Evolutionary conservation across 2,329 filamentous ascomycete genomes (phyloP), one percentile per base, ranked within the genome.

Genomic region (Nigrospora osmanthi): DNA sequence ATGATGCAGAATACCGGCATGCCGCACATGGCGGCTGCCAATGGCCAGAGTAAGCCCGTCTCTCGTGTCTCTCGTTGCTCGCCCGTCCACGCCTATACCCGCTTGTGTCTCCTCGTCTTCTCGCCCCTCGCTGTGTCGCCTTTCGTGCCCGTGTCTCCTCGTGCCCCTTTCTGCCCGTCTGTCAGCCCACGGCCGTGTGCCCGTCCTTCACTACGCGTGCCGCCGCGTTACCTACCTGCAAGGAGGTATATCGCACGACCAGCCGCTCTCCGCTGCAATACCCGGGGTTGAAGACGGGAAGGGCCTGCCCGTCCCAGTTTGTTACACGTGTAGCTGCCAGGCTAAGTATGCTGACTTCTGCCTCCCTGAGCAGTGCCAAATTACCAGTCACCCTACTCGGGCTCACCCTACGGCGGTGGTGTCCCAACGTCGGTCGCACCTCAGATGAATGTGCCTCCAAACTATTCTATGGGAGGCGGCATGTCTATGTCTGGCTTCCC

Each of bases 1-100:
- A 81, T 83, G 77, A 81, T 83, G 78, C 78, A 76, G 65, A 79
- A 73, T 59, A 63, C 75, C 54, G 72, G 66, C 58, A 78, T 80
- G 75, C 71, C 70, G 51, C 75, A 76, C 59, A 79, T 80, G 74
- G 67, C 68, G 52, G 56, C 51, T 41, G 64, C 72, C 51, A 80
- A 79, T 68, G 75, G 76, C 43, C 76, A 80, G 60, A 78, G 76
- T 80, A 67, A 72, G 76, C 70, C 37, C n/a, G 50, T 48, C 48
- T 52, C 54, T 50, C 49, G 52, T 49, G 28, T 37, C 47, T 48
- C 47, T 42, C 47, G 43, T 49, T 41, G 46, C 43, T 48, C 23
- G 48, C 48, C 50, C 49, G 49, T 54, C 51, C 48, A 52, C 43
- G 42, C 23, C 23, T 28, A 28, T 28, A 28, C 31, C 31, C 39